Base-by-base conservation (phyloP, 2,329 filamentous ascomycete species). In the Scolecobasidium constrictum region DNA sequence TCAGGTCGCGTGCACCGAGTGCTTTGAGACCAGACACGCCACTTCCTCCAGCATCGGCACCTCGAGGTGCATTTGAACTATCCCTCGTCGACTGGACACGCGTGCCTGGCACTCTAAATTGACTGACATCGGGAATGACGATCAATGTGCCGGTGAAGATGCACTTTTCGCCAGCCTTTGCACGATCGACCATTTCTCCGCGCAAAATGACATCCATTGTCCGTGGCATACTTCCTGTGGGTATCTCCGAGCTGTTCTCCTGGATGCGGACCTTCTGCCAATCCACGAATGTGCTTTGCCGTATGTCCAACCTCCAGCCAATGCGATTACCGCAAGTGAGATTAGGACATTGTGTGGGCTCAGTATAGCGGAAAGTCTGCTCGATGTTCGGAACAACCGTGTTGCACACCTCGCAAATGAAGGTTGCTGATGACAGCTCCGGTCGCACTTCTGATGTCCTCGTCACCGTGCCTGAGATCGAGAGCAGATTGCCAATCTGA, bases 241-340 rank as follows among this genome's bases (percentile, higher is more conserved):
- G 92, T 28, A 98, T 98, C 60, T 98, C 92, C 3, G 90, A 90
- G 52, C 87, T 94, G 67, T 96, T 98, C 63, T 98, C 92, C 64
- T 98, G 92, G 48, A 96, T 86, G 49, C 93, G 84, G 18, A 96
- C 87, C 61, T 96, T 96, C 60, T 98, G 92, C 92, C 92, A 98
- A 65, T 98, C 92, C 48, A 98, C 84, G 59, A 98, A 98, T 0
- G 88, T 96, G 61, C 88, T 95, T 61, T 94, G 90, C 35, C 86
- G 76, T 55, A 98, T 95, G 54, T 98, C 90, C n/a, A 98, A 67
- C 50, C 87, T 80, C 92, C 92, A 98, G n/a, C 84, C 86, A 46
- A 81, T 69, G 19, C 92, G 81, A 65, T 98, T 98, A 53, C 81
- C 81, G 60, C 92, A 98, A 5, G 75, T 83, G 19, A 69, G 60